Percentiles rank a stretch among this genome's conserved stretches.
These are phyloP conservation scores for Incumbomyces delicatus DNA, from an alignment of 2,329 filamentous ascomycete species.

Conservation along the genomic window DNA sequence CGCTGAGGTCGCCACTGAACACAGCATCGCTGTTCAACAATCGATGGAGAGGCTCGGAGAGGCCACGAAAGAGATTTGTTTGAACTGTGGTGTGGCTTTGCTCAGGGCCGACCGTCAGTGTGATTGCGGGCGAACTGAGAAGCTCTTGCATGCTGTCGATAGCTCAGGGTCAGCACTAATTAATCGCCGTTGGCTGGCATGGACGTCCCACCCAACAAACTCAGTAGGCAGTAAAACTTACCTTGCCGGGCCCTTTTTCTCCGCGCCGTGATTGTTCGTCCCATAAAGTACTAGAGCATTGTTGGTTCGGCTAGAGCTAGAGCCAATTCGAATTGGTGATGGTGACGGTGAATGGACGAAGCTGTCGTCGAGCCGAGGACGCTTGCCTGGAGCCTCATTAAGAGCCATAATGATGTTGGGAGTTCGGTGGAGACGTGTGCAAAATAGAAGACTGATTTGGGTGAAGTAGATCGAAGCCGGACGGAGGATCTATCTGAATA, in stretches of 20 bases:
- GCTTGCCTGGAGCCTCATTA: background rate
- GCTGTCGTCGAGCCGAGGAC: background rate
- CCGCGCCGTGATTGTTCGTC: background rate
- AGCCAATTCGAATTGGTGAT: background rate
- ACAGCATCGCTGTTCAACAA: background rate
- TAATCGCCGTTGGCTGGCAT: no score
- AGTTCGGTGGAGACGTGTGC: background rate
- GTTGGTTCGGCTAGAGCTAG: background rate
- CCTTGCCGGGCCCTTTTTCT: background rate
- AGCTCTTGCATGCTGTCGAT: slow-evolving; percentile 2
- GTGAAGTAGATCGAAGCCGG: no score
- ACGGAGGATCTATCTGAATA: background rate
- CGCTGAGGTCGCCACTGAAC: background rate
- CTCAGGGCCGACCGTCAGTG: background rate
- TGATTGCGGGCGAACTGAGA: background rate
- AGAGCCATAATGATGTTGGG: background rate
- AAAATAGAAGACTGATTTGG: background rate
- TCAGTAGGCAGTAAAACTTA: background rate
- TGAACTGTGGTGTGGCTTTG: background rate
- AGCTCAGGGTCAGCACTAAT: no score
- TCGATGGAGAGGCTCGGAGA: background rate
- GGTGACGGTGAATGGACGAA: background rate
- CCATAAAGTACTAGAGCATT: background rate
- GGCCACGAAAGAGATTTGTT: background rate
- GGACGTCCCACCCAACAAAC: no score